These are phyloP conservation scores for Ganoderma leucocontextum DNA, from an alignment of 1,284 basidiomycete species.

Conservation along the genomic window DNA sequence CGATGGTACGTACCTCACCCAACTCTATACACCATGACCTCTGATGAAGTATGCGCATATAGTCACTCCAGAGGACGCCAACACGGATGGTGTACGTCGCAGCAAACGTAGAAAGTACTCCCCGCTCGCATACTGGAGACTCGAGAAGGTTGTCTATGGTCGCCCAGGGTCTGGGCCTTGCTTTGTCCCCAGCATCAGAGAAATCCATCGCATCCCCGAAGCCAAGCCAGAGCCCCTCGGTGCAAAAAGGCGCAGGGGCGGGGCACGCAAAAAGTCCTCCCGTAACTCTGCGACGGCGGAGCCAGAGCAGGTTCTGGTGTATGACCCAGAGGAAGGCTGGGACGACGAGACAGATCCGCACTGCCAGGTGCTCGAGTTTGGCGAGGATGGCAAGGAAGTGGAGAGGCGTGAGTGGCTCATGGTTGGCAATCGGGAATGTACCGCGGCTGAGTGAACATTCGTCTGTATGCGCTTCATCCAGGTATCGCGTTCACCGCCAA, in stretches of 20 bases:
- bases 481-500: conserved; percentile 81
- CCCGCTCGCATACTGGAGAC: conserved; percentile 94
- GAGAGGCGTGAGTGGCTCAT: conserved; percentile 67
- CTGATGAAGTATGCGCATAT: neutral
- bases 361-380: conserved; percentile 78
- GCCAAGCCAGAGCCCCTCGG: conserved; percentile 67
- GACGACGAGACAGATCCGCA: conserved; percentile 80
- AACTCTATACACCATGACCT: neutral
- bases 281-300: conserved; percentile 44
- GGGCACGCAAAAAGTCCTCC: conserved; percentile 48
- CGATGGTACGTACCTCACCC: conserved; percentile 35
- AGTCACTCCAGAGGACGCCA: conserved; percentile 34
- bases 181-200: conserved; percentile 82
- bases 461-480: conserved; percentile 37
- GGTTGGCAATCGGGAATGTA: neutral
- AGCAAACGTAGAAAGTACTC: conserved; percentile 75
- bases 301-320: conserved; percentile 43
- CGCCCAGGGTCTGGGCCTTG: conserved; percentile 60
- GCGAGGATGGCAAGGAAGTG: conserved; percentile 61
- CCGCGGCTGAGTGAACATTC: neutral
- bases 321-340: conserved; percentile 85
- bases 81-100: conserved; percentile 72
- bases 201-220: conserved; percentile 83
- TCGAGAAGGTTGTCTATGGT: conserved; percentile 88
- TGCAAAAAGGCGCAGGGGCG: conserved; percentile 51